phyloP scores from a whole-genome alignment of 164 flowering plant genomes.

The Echeveria elegans region DNA sequence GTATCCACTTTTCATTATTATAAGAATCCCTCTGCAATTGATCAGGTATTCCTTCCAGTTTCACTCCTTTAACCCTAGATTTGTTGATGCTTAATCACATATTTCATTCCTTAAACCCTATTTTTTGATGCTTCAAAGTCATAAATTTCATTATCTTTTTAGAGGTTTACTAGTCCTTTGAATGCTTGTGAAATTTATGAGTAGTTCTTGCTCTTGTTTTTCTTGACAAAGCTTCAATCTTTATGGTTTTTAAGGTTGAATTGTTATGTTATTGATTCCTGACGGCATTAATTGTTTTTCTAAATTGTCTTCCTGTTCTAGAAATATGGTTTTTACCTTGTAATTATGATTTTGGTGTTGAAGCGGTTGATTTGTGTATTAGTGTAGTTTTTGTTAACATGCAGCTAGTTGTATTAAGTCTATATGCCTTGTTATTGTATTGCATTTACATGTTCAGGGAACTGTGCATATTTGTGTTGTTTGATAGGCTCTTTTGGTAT shows the following conservation, averaged over 20 bases:
- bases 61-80: too few relatives aligned
- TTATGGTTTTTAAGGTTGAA: background rate
- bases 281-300: background rate
- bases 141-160: background rate
- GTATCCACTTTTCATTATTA: constrained; percentile 78
- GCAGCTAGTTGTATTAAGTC: too few relatives aligned
- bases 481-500: too few relatives aligned
- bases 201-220: background rate
- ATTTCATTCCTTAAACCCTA: background rate
- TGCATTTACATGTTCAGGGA: too few relatives aligned
- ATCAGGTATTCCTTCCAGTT: constrained; percentile 36
- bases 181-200: background rate
- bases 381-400: too few relatives aligned
- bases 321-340: background rate
- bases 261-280: background rate
- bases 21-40: constrained; percentile 81
- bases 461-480: too few relatives aligned
- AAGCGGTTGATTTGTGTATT: too few relatives aligned
- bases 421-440: too few relatives aligned
- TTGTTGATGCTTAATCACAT: too few relatives aligned
- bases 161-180: background rate
- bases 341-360: constrained; percentile 7
- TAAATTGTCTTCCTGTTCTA: background rate
- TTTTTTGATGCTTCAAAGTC: background rate
- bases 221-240: background rate